Evolutionary conservation across 169 alveolate genomes (phyloP), one percentile per base, ranked within the genome.

Genomic region (Eimeria brunetti): DNA sequence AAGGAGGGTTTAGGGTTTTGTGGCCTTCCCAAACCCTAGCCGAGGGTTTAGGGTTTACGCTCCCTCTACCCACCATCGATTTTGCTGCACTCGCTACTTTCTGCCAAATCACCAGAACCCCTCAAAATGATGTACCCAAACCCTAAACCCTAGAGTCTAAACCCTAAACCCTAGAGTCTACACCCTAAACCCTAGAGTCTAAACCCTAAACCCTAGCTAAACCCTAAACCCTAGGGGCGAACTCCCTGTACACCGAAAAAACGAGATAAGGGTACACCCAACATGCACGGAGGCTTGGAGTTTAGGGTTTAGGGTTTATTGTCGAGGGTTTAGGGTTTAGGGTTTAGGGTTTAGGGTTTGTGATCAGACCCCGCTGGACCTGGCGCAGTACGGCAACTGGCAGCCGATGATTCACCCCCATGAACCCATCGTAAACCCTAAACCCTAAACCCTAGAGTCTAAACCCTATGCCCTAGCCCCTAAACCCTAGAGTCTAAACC

Each of bases 341-440:
- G 75, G 83, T 73, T 38, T 73, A 73, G 56, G 83, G 83, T 73
- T 38, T 73, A 30, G 56, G 53, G 83, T 73, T 73, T 20, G 44
- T 73, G 14, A 5, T 14, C 83, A 73, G 83, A 73, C 83, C 18
- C 83, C 83, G 51, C 83, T 73, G 83, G 83, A 73, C 83, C 27
- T 73, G 83, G 46, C 83, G 83, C 51, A 33, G 83, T 73, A 73
- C 27, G 83, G 83, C 83, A 73, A 73, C 83, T 73, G 83, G 83
- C 83, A 73, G 51, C 83, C 83, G 56, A 73, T 73, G 83, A 73
- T 73, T 44, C 83, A 73, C 24, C 53, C 83, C 24, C 83, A 73
- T 36, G 83, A 73, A 33, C 83, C 44, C 51, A 73, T 73, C 3
- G 83, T 73, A 73, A n/a, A 20, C 75, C 75, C 75, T 64, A 64